Evolutionary conservation across 768 basidiomycete genomes (phyloP).

Genomic region (Suillus subalutaceus): DNA sequence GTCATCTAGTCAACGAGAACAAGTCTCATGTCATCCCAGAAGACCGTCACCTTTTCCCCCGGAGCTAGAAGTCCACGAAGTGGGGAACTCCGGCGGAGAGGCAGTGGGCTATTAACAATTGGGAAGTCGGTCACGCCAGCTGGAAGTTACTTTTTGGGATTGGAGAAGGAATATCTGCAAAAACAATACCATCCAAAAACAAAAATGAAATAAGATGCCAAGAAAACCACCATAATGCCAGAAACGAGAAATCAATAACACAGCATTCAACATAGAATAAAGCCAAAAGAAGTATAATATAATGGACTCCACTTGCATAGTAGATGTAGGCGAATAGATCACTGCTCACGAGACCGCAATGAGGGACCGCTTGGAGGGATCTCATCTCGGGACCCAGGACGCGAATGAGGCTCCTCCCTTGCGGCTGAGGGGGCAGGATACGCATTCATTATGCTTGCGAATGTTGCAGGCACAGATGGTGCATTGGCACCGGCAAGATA

Average conservation of each 20-base stretch:
- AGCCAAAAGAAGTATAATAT: conserved; percentile 9
- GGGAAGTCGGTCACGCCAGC: neutral
- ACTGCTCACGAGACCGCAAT: conserved; percentile 5
- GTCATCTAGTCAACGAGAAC: conserved; percentile 15
- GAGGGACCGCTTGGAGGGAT: conserved; percentile 1
- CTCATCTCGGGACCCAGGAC: conserved; percentile 31
- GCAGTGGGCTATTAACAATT: neutral
- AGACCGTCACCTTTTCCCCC: conserved; percentile 10
- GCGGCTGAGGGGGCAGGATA: conserved; percentile 46
- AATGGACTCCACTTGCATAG: conserved; percentile 7
- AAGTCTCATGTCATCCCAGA: conserved; percentile 22
- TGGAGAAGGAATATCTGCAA: conserved; percentile 2
- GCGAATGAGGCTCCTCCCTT: conserved; percentile 29
- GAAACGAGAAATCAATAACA: neutral
- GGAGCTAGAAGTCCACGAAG: conserved; percentile 3
- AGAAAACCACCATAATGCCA: neutral
- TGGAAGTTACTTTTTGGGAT: conserved; percentile 1
- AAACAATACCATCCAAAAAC: conserved; percentile 2
- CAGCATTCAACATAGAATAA: conserved; percentile 5
- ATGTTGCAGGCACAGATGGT: conserved; percentile 49
- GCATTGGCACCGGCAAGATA: conserved; percentile 20
- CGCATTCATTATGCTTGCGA: conserved; percentile 76
- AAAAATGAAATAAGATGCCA: neutral
- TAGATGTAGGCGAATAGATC: neutral
- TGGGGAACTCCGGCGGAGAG: neutral